Evolutionary conservation across 441 rosid genomes (phyloP).

Genomic region (Gossypium schwendimanii): DNA sequence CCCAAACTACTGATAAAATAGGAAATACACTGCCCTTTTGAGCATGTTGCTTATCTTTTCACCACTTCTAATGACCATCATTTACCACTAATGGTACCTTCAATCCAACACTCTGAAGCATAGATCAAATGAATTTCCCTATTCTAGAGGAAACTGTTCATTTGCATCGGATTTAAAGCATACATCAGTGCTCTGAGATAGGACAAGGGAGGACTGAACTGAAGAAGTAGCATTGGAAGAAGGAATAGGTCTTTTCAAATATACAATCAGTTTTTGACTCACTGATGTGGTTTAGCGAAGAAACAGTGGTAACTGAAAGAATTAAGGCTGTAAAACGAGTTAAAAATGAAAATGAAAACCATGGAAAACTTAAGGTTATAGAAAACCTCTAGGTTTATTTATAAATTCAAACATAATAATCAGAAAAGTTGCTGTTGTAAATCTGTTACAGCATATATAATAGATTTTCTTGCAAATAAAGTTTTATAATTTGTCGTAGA

Average conservation of each 20-base stretch:
- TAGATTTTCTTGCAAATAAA: too few relatives aligned
- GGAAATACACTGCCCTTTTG: not conserved
- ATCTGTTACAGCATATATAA: too few relatives aligned
- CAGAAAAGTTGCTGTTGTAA: too few relatives aligned
- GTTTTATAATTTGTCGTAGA: too few relatives aligned
- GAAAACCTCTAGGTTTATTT: too few relatives aligned
- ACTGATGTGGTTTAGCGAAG: too few relatives aligned
- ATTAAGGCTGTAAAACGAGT: too few relatives aligned
- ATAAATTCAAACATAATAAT: too few relatives aligned
- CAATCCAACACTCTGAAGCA: not conserved
- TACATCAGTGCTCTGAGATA: not conserved
- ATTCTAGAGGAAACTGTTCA: not conserved
- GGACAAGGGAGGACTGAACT: not conserved
- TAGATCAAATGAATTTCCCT: not conserved
- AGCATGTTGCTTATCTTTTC: not conserved
- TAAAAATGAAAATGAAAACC: too few relatives aligned
- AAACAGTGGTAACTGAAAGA: too few relatives aligned
- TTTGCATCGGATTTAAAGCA: conserved; percentile 10
- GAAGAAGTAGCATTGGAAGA: conserved; percentile 1
- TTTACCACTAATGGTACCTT: not conserved
- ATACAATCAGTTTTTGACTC: not conserved
- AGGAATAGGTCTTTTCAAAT: not conserved
- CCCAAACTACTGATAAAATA: not conserved
- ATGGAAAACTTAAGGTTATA: too few relatives aligned
- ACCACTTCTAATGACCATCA: not conserved